Evolutionary conservation across 1,284 basidiomycete genomes (phyloP), one percentile per base, ranked within the genome.

Genomic region (Cyathus olla): DNA sequence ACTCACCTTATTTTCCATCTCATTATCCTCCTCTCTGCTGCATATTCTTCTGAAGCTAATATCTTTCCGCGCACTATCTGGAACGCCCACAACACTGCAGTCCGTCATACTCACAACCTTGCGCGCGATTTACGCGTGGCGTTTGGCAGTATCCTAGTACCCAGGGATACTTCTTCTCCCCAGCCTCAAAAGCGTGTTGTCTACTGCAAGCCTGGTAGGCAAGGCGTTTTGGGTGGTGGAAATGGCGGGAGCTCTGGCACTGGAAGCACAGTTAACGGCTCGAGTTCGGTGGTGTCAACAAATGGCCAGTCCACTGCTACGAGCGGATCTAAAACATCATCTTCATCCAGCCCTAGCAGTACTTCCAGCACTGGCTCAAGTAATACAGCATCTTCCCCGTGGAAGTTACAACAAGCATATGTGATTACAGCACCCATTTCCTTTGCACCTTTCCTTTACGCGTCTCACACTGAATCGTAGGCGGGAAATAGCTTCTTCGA

Each of bases 401-500:
- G 78, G 81, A 74, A 78, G 63, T 68, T 83, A 58, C 61, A 66
- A 26, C 75, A 80, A 61, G 72, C 76, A 11, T 75, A 80, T 68
- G 80, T 80, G 61, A 60, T 75, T 71, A 2, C 22, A 50, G 26
- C 22, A 47, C 47, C 42, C 31, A 29, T 40, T 35, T 21, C 4
- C 54, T 54, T 35, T 13, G 31, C 31, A 8, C 50, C 28, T 22
- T 47, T 29, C 28, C 21, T 24, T 17, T 10, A 15, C 37, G 21
- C 24, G 15, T 27, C 15, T 22, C 31, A 8, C 26, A 19, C 22
- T 59, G 60, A n/a, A 26, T 42, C 57, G 39, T 60, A 91, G 89
- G 75, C 84, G 63, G 92, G 92, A 15, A 79, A 77, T 54, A 81
- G 80, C 49, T 97, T 96, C 81, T 97, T 96, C 68, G 80, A 92